A percentile compares a stretch with the other conserved stretches of the same genome.
phyloP scores from a whole-genome alignment of 495 filamentous ascomycete genomes.

The Cairneyella variabilis region DNA sequence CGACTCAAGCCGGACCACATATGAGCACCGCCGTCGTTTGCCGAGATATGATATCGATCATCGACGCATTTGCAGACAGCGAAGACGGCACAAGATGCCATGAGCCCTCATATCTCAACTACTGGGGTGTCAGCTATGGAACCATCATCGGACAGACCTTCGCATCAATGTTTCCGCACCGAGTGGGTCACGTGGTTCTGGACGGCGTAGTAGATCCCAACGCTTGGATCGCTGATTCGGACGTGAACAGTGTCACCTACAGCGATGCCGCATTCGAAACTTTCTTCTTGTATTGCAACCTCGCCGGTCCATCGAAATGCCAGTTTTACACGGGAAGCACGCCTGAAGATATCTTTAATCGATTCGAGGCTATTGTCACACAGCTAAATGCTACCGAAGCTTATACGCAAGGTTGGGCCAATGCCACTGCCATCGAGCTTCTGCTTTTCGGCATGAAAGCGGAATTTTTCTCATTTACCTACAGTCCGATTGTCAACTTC shows the following conservation, averaged over 20 bases:
- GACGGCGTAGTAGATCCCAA: conserved; percentile 46
- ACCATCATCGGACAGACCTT: conserved; percentile 59
- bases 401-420: neutral
- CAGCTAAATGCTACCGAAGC: conserved; percentile 9
- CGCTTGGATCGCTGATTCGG: conserved; percentile 21
- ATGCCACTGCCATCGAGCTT: conserved; percentile 10
- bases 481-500: neutral
- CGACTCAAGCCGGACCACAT: conserved; percentile 12
- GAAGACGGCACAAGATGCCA: neutral
- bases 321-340: conserved; percentile 10
- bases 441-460: neutral
- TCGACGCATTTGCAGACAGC: conserved; percentile 32
- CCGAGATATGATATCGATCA: conserved; percentile 45
- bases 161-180: conserved; percentile 40
- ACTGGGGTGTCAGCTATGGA: conserved; percentile 67
- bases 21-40: conserved; percentile 30
- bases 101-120: conserved; percentile 37
- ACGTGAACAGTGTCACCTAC: neutral
- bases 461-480: neutral
- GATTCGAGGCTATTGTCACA: conserved; percentile 4
- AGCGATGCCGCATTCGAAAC: conserved; percentile 9
- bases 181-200: conserved; percentile 41
- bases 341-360: conserved; percentile 4
- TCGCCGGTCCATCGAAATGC: conserved; percentile 45
- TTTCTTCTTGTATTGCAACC: conserved; percentile 52